Evolutionary conservation across 306 rosid species (phyloP), one percentile per base, ranked within the genome.

Genomic region (Cucurbita moschata): DNA sequence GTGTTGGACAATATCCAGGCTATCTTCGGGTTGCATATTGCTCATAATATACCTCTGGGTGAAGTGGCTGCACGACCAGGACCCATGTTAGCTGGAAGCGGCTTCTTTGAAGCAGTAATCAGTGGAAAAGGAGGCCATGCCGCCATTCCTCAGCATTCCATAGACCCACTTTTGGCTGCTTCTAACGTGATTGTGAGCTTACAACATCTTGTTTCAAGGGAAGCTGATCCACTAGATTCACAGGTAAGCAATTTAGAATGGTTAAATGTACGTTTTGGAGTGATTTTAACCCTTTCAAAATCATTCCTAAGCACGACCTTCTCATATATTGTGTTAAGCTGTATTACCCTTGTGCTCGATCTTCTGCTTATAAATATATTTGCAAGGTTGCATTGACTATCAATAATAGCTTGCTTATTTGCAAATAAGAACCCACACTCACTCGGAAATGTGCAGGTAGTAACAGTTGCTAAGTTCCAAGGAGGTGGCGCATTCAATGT

Each of bases 111-210:
- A 84, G 98, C 96, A 15, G 87, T 68, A 39, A 83, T 92, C 67
- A 83, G 83, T 10, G 98, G 98, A 50, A 88, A 81, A 72, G 98
- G 98, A 53, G 98, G 96, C 62, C 96, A 92, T 82, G 98, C 98
- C 3, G 96, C 96, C 79, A 77, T 88, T 82, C 98, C 96, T 61
- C 98, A 93, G 74, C 82, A 81, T 69, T 81, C 96, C 2, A 82
- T 93, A 5, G 98, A 93, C 77, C 96, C 98, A 9, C 75, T 93
- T 71, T 78, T 93, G 82, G 96, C 98, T 5, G 96, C 92, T 69
- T 90, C 98, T 37, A 85, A 86, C 63, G 98, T 90, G 74, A 83
- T 90, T 79, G 82, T 87, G 55, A 90, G 91, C 90, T 83, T 93
- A 77, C 96, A 93, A 55, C 87, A 88, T 72, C 87, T 90, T 59